These are phyloP conservation scores for Porodaedalea pini DNA, from an alignment of 1,284 basidiomycete species.

Conservation along the genomic window DNA sequence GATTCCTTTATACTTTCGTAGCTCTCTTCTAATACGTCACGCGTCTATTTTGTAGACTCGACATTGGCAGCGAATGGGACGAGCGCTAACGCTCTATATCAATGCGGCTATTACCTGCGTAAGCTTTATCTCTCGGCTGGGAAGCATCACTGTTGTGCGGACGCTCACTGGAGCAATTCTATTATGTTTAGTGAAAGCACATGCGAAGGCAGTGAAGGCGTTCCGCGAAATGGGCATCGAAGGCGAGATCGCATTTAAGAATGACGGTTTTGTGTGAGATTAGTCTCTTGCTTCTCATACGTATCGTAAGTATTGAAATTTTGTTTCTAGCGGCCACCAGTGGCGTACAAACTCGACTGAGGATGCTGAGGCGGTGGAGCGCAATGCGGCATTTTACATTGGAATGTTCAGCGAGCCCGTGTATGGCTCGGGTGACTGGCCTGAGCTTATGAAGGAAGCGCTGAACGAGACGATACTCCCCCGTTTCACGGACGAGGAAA, in stretches of 20 bases:
- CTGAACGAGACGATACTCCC: constrained; percentile 41
- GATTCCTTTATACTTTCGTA: not conserved
- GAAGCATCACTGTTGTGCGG: not conserved
- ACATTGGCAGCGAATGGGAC: constrained; percentile 41
- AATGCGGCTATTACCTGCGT: constrained; percentile 43
- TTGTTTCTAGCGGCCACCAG: constrained; percentile 35
- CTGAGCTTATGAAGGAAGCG: constrained; percentile 42
- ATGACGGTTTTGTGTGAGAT: constrained; percentile 43
- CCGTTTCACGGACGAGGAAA: constrained; percentile 42
- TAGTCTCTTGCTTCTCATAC: not conserved
- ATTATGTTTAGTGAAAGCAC: constrained; percentile 40
- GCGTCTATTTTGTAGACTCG: too few species aligned
- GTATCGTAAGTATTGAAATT: not conserved
- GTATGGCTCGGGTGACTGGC: constrained; percentile 47
- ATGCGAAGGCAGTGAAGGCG: constrained; percentile 42
- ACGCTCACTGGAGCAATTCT: not conserved
- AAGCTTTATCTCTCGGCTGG: constrained; percentile 21
- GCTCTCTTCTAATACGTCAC: not conserved
- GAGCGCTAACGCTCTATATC: constrained; percentile 37
- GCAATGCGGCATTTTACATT: constrained; percentile 44
- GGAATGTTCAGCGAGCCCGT: constrained; percentile 43
- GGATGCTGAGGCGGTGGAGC: constrained; percentile 41
- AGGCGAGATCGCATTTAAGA: constrained; percentile 48
- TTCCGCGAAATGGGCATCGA: constrained; percentile 44
- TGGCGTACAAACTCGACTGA: constrained; percentile 44